Conservation (phyloP, 768 basidiomycete species). For the Psilocybe tampanensis region DNA sequence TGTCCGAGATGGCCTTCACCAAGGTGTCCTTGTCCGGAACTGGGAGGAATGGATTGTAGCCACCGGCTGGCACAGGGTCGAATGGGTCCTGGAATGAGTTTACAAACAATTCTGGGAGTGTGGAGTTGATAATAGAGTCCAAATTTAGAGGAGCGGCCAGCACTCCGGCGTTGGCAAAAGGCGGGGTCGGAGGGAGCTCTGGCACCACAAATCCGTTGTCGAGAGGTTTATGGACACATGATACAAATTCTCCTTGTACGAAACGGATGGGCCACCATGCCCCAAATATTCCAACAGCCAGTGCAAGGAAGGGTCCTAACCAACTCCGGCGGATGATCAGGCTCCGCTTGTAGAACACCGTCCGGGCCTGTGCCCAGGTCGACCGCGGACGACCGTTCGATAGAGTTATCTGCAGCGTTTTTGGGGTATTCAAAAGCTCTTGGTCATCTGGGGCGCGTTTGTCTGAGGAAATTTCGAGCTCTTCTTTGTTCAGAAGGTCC, state of each 20-base stretch:
- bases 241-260: slow-evolving; percentile 49
- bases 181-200: slow-evolving; percentile 1
- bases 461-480: slow-evolving; percentile 15
- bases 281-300: slow-evolving; percentile 60
- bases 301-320: slow-evolving; percentile 59
- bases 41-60: slow-evolving; percentile 7
- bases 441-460: slow-evolving; percentile 11
- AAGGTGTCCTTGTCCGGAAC: slow-evolving; percentile 6
- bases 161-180: not conserved
- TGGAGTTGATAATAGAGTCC: slow-evolving; percentile 2
- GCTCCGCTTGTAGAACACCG: slow-evolving; percentile 73
- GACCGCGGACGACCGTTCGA: slow-evolving; percentile 54
- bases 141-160: slow-evolving; percentile 8
- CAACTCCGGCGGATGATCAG: slow-evolving; percentile 70
- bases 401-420: slow-evolving; percentile 37
- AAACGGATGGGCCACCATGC: slow-evolving; percentile 69
- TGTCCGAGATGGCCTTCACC: not conserved
- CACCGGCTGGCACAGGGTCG: not conserved
- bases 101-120: slow-evolving; percentile 11
- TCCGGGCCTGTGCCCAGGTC: slow-evolving; percentile 65
- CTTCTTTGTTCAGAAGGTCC: slow-evolving; percentile 57
- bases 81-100: not conserved
- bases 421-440: slow-evolving; percentile 12
- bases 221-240: slow-evolving; percentile 58
- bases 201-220: not conserved